phyloP scores from a whole-genome alignment of 768 basidiomycete species.

The Boletus fagicola region DNA sequence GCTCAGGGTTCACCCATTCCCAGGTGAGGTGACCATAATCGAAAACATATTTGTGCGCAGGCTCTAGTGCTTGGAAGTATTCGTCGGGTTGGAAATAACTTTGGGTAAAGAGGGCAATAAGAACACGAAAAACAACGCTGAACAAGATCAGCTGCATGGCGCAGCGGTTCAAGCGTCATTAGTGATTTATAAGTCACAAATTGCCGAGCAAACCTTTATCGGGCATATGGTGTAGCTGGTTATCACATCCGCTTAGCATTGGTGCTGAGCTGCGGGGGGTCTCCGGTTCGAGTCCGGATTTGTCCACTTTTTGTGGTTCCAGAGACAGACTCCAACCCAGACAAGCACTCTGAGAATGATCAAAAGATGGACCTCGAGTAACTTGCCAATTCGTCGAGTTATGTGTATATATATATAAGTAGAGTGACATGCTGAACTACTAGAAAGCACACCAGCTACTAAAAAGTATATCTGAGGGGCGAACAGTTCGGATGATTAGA shows the following conservation, averaged over 20 bases:
- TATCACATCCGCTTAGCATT: constrained; percentile 42
- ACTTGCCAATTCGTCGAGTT: background rate
- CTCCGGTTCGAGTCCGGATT: constrained; percentile 42
- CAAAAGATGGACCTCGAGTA: background rate
- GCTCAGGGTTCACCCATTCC: constrained; percentile 80
- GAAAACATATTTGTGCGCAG: constrained; percentile 84
- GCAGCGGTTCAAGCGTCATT: background rate
- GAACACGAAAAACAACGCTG: constrained; percentile 52
- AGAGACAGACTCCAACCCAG: background rate
- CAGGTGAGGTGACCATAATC: constrained; percentile 92
- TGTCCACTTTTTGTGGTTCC: constrained; percentile 30
- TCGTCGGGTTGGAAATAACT: constrained; percentile 98
- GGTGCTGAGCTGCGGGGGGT: constrained; percentile 35
- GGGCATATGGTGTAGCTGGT: constrained; percentile 43
- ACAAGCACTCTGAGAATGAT: background rate
- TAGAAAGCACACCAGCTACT: background rate
- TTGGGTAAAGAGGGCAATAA: constrained; percentile 64
- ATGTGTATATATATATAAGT: too few species aligned
- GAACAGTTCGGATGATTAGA: background rate
- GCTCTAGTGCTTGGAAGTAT: constrained; percentile 92
- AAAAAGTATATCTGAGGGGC: background rate
- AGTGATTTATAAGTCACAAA: background rate
- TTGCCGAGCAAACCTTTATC: background rate
- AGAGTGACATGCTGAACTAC: background rate
- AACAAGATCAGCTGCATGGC: constrained; percentile 20